Evolutionary conservation across 257 asterid species (phyloP), one percentile per base, ranked within the genome.

Genomic region (Schizonepeta tenuifolia): DNA sequence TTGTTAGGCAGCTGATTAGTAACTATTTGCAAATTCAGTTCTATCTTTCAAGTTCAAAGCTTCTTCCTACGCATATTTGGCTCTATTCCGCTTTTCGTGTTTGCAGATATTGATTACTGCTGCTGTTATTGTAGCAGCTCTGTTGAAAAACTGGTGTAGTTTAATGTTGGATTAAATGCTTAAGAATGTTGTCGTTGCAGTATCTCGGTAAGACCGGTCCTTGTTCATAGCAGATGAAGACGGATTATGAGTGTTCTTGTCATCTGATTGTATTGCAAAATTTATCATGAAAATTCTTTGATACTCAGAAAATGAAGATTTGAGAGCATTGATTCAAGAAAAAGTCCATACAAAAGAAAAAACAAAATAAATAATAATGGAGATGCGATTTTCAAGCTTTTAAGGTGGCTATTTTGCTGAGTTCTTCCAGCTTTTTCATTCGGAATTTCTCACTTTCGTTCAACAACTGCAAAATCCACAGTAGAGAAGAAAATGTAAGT

Each of bases 351-450:
- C 9, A 9, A 31, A 55, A 75, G 20, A 21, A 22, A 22, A 10
- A 11, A 35, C 0, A 3, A 17, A 17, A 53, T 18, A 3, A 53
- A 9, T 20, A 47, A 9, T 55, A 21, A 10, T 21, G 20, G 13
- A 46, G 8, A 10, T 55, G 43, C 9, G 36, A 35, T 15, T 24
- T 7, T 61, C 9, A 49, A 41, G 81, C 57, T 66, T 60, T 75
- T 60, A 81, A 64, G 81, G 80, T 86, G 31, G 87, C 71, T 68
- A 89, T 86, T 86, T 87, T 91, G 88, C 83, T 76, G 66, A 91
- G 96, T 75, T 91, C 96, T 70, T 91, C 95, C 64, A 91, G 88
- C 81, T 89, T 89, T 68, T 61, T 86, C 93, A 91, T 87, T 78
- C 97, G 86, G 82, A 85, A 71, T 57, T 83, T 84, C 83, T 91